Base-by-base conservation (phyloP, 345 rosid species). In the Citrus reticulata region DNA sequence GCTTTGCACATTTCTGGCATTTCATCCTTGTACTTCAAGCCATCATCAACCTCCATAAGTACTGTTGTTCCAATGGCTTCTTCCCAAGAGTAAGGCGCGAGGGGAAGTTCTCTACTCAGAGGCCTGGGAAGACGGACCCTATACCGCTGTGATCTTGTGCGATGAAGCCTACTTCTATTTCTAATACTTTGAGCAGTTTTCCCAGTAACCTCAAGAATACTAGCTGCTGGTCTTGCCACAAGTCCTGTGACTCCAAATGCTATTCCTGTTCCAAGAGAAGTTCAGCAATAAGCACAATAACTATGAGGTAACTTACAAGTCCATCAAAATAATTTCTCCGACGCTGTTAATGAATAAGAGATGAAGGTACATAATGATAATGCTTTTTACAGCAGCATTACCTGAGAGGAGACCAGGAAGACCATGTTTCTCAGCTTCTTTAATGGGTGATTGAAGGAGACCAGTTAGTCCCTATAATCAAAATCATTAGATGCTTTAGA, bases 341-440 rank as follows among this genome's bases (percentile, higher is more conserved):
- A 70, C 17, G 27, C 17, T 24, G 30, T 51, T 0, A 9, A 35
- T 24, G 30, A 75, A 17, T 29, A 49, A 29, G 39, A 57, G 17
- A 58, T 37, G 0, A 55, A 34, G 7, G 32, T 35, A 37, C 2
- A 1, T 13, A 2, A 57, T 37, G 10, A 75, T 55, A 24, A 35
- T 67, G 35, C 62, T 25, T 54, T 42, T 67, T 25, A 22, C 34
- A 0, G 62, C 13, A 46, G 29, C 16, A 75, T 69, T 88, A 93
- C 99, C 98, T 86, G 99, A 95, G 74, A 95, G 83, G 74, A 95
- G 89, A 25, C 98, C 99, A 5, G 99, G 98, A 84, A 95, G 93
- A 80, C 99, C 99, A 40, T 91, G 92, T 81, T 91, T 93, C 89
- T 93, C 98, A 46, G 90, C 97, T 88, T 90, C 97, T 84, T 93